A percentile compares a stretch with the other conserved stretches of the same genome.
These are phyloP conservation scores for Aspergillus sp. DNA, from an alignment of 2,329 filamentous ascomycete species.

Conservation along the genomic window DNA sequence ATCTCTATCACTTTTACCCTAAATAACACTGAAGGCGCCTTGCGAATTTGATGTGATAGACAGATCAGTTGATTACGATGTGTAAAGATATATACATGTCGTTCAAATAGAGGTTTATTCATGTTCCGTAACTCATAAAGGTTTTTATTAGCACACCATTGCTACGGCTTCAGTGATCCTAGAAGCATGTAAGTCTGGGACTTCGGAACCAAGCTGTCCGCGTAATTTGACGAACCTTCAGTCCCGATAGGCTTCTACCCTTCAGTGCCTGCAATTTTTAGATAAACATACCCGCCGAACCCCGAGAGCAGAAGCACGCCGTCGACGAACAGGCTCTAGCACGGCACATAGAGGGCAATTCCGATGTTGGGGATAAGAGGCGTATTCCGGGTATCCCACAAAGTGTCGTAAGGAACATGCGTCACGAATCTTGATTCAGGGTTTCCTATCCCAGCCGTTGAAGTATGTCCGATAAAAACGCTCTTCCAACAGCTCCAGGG, in stretches of 20 bases:
- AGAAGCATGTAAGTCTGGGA: neutral
- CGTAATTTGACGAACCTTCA: neutral
- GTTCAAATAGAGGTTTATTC: slow-evolving; percentile 11
- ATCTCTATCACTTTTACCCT: slow-evolving; percentile 32
- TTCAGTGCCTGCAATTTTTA: neutral
- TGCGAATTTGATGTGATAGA: slow-evolving; percentile 18
- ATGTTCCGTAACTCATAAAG: slow-evolving; percentile 1
- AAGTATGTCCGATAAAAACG: neutral
- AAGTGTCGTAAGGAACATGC: neutral
- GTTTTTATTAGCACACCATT: neutral
- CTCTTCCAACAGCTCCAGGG: neutral
- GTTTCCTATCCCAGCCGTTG: neutral
- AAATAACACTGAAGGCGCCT: slow-evolving; percentile 24
- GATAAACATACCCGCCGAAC: neutral
- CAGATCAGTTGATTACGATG: slow-evolving; percentile 12
- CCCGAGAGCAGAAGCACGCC: neutral
- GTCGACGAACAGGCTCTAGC: neutral
- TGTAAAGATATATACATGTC: slow-evolving; percentile 19
- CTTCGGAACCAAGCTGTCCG: neutral
- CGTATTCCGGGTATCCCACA: neutral
- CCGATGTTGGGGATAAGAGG: neutral
- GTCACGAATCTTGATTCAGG: neutral
- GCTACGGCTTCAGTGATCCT: neutral
- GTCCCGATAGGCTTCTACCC: neutral
- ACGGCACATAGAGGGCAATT: neutral